phyloP scores from a whole-genome alignment of 2,329 filamentous ascomycete species.

The Exophiala sideris region DNA sequence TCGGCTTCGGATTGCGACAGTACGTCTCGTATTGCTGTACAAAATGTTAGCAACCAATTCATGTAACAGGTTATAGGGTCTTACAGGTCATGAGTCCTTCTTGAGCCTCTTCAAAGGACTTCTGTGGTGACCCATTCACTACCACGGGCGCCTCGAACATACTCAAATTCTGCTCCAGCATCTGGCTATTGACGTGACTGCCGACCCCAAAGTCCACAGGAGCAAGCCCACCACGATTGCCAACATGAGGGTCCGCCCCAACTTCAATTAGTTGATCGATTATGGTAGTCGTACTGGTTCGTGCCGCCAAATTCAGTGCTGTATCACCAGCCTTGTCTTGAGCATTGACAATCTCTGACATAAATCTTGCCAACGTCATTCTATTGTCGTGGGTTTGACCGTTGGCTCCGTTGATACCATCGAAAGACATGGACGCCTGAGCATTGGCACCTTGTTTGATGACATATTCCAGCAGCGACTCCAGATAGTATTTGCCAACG shows the following conservation, averaged over 20 bases:
- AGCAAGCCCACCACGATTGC: slow-evolving; percentile 82
- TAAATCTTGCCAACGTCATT: slow-evolving; percentile 87
- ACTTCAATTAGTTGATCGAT: slow-evolving; percentile 96
- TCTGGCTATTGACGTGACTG: slow-evolving; percentile 53
- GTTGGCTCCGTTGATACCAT: slow-evolving; percentile 33
- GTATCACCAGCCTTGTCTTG: slow-evolving; percentile 94
- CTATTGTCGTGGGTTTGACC: slow-evolving; percentile 34
- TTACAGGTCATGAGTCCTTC: slow-evolving; percentile 46
- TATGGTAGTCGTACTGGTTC: slow-evolving; percentile 89
- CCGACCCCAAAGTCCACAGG: slow-evolving; percentile 92
- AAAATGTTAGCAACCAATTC: slow-evolving; percentile 35
- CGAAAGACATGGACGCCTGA: slow-evolving; percentile 38
- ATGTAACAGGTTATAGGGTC: slow-evolving; percentile 7
- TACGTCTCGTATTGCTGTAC: slow-evolving; percentile 74
- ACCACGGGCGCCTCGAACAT: slow-evolving; percentile 39
- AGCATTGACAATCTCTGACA: slow-evolving; percentile 94
- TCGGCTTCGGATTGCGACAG: slow-evolving; percentile 74
- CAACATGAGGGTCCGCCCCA: slow-evolving; percentile 85
- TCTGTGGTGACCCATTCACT: slow-evolving; percentile 38
- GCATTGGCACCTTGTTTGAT: slow-evolving; percentile 74
- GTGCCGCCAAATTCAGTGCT: slow-evolving; percentile 85
- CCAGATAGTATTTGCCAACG: slow-evolving; percentile 92
- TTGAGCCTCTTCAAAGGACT: slow-evolving; percentile 44
- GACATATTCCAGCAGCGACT: slow-evolving; percentile 90
- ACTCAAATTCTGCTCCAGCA: slow-evolving; percentile 42